These are phyloP conservation scores for Trifolium pratense DNA, from an alignment of 306 rosid species.

Conservation along the genomic window DNA sequence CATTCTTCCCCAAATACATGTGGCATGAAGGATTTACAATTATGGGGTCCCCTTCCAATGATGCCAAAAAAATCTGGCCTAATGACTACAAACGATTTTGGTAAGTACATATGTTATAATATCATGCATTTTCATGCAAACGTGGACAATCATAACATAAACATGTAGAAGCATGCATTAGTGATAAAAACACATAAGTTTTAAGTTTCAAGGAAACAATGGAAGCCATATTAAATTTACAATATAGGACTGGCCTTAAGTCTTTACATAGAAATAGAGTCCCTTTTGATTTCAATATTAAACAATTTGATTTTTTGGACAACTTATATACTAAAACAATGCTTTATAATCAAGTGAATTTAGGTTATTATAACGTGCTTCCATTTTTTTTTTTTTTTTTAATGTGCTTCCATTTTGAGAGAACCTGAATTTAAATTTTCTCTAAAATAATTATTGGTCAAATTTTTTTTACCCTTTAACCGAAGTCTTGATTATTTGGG, in stretches of 20 bases:
- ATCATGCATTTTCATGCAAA: slow-evolving; percentile 66
- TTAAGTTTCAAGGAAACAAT: background rate
- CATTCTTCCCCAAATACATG: slow-evolving; percentile 66
- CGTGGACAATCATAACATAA: slow-evolving; percentile 38
- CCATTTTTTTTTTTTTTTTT: too few species aligned
- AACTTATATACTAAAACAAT: too few species aligned
- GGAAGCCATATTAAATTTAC: background rate
- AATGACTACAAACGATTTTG: slow-evolving; percentile 60
- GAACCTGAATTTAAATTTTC: too few species aligned
- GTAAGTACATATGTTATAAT: slow-evolving; percentile 51
- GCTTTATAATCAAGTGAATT: too few species aligned
- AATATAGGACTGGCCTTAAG: background rate
- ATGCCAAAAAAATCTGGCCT: slow-evolving; percentile 73
- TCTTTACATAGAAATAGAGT: background rate
- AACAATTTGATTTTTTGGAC: background rate
- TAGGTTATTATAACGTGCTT: too few species aligned
- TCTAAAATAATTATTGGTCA: too few species aligned
- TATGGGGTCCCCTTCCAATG: slow-evolving; percentile 59
- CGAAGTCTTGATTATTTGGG: too few species aligned
- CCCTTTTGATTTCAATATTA: background rate
- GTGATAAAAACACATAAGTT: background rate
- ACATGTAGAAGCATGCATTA: background rate
- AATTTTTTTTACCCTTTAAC: too few species aligned
- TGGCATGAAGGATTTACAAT: slow-evolving; percentile 96
- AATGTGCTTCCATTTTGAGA: too few species aligned